phyloP scores from a whole-genome alignment of 225 moss, liverwort and hornwort species.

The Polytrichum formosum region DNA sequence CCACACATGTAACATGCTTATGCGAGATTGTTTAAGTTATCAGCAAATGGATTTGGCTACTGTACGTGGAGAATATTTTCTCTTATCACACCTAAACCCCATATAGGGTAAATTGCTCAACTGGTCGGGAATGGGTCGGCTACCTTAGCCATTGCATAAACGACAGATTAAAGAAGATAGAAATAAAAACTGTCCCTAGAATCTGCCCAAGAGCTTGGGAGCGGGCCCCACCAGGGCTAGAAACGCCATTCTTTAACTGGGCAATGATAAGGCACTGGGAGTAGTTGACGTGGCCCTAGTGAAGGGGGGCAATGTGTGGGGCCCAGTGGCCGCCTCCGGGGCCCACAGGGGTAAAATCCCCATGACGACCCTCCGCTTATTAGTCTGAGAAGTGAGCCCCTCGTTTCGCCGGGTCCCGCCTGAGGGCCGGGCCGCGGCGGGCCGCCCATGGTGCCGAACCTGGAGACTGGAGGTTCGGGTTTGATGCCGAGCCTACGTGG shows the following conservation, averaged over 20 bases:
- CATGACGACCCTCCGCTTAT: neutral
- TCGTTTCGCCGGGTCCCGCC: neutral
- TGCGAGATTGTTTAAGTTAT: no score
- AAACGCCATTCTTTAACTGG: neutral
- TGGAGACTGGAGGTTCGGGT: neutral
- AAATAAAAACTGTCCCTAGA: neutral
- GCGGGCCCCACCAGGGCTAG: neutral
- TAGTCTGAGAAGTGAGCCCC: neutral
- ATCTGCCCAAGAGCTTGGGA: constrained; percentile 1
- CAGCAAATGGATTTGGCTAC: no score
- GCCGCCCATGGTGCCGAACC: neutral
- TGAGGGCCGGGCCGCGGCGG: neutral
- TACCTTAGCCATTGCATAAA: no score
- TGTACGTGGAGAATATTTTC: no score
- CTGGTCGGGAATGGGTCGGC: no score
- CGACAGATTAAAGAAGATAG: no score
- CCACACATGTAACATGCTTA: no score
- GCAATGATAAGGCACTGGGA: neutral
- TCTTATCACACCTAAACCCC: no score
- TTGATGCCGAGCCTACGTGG: no score
- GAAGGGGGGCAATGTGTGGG: neutral
- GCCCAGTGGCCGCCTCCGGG: neutral
- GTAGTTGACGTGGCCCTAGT: neutral
- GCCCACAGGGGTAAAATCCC: neutral
- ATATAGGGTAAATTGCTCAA: no score